Evolutionary conservation across 495 filamentous ascomycete species (phyloP), one percentile per base, ranked within the genome.

Genomic region (Aspergillus nanangensis): DNA sequence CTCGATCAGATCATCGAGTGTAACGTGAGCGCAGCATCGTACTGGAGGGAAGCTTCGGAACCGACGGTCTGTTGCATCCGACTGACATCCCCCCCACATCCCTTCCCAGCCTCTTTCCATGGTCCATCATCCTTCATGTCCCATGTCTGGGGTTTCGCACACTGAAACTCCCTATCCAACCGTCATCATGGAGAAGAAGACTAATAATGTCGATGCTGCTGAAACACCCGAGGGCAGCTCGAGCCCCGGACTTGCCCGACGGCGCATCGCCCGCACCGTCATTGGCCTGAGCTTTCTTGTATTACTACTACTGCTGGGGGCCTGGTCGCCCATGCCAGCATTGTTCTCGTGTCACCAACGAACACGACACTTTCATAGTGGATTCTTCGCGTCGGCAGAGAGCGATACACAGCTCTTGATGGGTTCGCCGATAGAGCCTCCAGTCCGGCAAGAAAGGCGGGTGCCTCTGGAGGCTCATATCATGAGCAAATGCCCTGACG

Each of bases 401-500:
- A 35, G 20, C 39, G 47, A 38, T n/a, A 36, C 41, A 13, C 20
- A 15, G 5, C 37, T 40, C 9, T 36, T 39, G 24, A 40, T 46
- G 24, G 31, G 29, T 10, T 38, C 45, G 9, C 40, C n/a, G n/a
- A 14, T 34, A 22, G 29, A 38, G 8, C 24, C n/a, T 17, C 4
- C 19, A 8, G 78, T n/a, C n/a, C n/a, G n/a, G n/a, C n/a, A n/a
- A n/a, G n/a, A n/a, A n/a, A n/a, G n/a, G n/a, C n/a, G 71, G 40
- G 83, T 96, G 9, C 83, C 90, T 3, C 70, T 98, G 8, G 93
- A 98, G 58, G 86, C 87, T 44, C 88, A 94, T 58, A 86, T 95
- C 49, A 96, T 95, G 85, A 87, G 84, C 65, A 96, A 97, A 71
- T 98, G 93, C 55, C 93, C 93, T 1, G 88, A 94, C 62, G 86